Evolutionary conservation across 2,329 filamentous ascomycete genomes (phyloP).

Genomic region (Amphichorda felina): DNA sequence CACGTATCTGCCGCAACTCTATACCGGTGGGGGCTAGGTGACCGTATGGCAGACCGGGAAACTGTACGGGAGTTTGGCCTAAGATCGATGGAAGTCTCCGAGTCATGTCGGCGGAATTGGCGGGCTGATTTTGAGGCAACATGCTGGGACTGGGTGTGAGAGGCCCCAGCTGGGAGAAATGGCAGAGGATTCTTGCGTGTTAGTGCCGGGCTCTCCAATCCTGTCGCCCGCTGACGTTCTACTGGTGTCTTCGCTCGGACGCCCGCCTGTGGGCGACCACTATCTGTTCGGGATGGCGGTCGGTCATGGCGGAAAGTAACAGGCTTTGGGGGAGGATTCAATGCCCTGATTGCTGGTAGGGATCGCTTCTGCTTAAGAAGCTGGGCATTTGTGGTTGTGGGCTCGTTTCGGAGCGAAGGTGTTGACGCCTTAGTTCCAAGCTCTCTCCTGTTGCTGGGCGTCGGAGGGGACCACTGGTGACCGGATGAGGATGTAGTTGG

Average conservation of each 20-base stretch:
- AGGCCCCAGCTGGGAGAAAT: constrained; percentile 68
- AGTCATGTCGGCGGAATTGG: constrained; percentile 69
- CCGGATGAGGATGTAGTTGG: constrained; percentile 46
- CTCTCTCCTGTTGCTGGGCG: constrained; percentile 49
- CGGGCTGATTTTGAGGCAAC: constrained; percentile 59
- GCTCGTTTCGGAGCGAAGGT: constrained; percentile 42
- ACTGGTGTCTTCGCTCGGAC: constrained; percentile 61
- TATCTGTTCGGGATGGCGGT: constrained; percentile 47
- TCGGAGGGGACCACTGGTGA: constrained; percentile 40
- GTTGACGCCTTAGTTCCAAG: constrained; percentile 42
- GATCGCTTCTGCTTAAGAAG: constrained; percentile 55
- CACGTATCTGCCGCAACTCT: constrained; percentile 35
- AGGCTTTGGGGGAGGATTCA: constrained; percentile 39
- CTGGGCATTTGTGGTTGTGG: constrained; percentile 55
- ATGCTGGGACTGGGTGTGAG: constrained; percentile 67
- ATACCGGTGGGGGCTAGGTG: constrained; percentile 44
- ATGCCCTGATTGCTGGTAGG: constrained; percentile 43
- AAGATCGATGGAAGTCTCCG: constrained; percentile 53
- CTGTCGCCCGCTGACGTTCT: constrained; percentile 39
- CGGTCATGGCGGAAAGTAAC: constrained; percentile 37
- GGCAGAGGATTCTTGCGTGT: constrained; percentile 47
- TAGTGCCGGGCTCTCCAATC: constrained; percentile 35
- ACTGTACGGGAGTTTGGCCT: constrained; percentile 45
- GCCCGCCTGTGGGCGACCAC: constrained; percentile 34
- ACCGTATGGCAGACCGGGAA: constrained; percentile 46